These are phyloP conservation scores for Paraphoma chrysanthemicola DNA, from an alignment of 2,329 filamentous ascomycete genomes.

Conservation along the genomic window DNA sequence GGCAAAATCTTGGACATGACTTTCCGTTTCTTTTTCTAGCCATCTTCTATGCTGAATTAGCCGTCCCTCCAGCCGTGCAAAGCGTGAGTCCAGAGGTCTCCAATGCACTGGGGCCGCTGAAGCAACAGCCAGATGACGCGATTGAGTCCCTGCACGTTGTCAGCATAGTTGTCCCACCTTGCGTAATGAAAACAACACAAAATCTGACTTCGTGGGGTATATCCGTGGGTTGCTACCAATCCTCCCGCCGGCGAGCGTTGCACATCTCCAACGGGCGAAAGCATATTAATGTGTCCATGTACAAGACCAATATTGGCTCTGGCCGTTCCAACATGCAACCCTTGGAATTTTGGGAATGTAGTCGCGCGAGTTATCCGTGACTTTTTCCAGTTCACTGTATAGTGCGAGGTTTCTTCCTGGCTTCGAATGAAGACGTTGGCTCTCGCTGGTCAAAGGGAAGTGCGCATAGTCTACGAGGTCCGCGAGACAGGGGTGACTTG, in stretches of 20 bases:
- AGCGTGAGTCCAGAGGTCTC: slow-evolving; percentile 41
- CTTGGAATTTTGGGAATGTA: too few species aligned
- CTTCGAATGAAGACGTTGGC: too few species aligned
- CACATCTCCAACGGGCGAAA: too few species aligned
- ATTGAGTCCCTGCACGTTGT: slow-evolving; percentile 28
- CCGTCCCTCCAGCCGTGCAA: slow-evolving; percentile 30
- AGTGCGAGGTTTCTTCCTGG: too few species aligned
- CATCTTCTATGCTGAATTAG: slow-evolving; percentile 31
- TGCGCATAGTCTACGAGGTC: too few species aligned
- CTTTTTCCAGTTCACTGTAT: too few species aligned
- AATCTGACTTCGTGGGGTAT: background rate
- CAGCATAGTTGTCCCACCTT: slow-evolving; percentile 12
- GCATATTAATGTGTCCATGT: background rate
- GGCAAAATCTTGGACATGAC: slow-evolving; percentile 19
- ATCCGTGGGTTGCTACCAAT: too few species aligned
- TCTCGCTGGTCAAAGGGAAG: too few species aligned
- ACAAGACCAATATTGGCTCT: background rate
- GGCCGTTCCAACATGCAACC: too few species aligned
- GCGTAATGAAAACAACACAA: slow-evolving; percentile 6
- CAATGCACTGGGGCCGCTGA: slow-evolving; percentile 20
- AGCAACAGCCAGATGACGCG: slow-evolving; percentile 21
- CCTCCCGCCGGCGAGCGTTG: too few species aligned
- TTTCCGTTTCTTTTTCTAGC: slow-evolving; percentile 31
- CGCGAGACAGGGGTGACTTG: too few species aligned
- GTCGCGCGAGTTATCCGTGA: too few species aligned